Conservation (phyloP, 2,329 filamentous ascomycete genomes). For the Paradendryphiella salina region DNA sequence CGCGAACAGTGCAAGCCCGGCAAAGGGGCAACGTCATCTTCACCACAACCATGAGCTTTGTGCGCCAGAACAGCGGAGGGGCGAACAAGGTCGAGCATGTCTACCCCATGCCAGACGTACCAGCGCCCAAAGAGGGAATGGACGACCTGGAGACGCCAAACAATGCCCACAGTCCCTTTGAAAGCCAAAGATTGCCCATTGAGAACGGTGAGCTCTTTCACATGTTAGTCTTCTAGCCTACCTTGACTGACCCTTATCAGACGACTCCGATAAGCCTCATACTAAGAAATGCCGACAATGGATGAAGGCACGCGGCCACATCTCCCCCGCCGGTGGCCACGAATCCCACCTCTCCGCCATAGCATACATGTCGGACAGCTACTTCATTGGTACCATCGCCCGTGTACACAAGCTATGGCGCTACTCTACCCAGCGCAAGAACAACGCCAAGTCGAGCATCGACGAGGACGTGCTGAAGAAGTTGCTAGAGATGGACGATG, state of each 20-base stretch:
- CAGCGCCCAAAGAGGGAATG: constrained; percentile 50
- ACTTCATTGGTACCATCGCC: constrained; percentile 88
- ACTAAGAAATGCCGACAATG: constrained; percentile 69
- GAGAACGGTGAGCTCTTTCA: constrained; percentile 52
- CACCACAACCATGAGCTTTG: constrained; percentile 91
- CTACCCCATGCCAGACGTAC: constrained; percentile 55
- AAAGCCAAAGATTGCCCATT: constrained; percentile 61
- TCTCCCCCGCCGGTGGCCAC: constrained; percentile 72
- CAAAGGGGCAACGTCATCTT: constrained; percentile 90
- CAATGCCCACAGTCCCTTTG: constrained; percentile 56
- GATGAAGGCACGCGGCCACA: constrained; percentile 73
- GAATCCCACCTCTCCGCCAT: constrained; percentile 83
- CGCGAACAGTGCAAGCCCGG: constrained; percentile 91
- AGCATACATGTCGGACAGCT: constrained; percentile 90
- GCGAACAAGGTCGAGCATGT: constrained; percentile 67
- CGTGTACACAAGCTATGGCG: constrained; percentile 80
- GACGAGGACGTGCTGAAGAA: constrained; percentile 51
- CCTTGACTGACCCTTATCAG: constrained; percentile 32
- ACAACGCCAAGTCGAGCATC: constrained; percentile 44
- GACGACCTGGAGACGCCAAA: constrained; percentile 39
- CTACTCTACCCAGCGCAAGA: constrained; percentile 58
- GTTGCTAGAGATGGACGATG: constrained; percentile 51
- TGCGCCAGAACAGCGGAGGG: constrained; percentile 64
- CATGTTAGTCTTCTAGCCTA: neutral
- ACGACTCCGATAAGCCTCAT: constrained; percentile 58